A percentile compares a stretch with the other conserved stretches of the same genome.
Evolutionary conservation across 129 eudicot species (phyloP).

Genomic region (Lonicera japonica): DNA sequence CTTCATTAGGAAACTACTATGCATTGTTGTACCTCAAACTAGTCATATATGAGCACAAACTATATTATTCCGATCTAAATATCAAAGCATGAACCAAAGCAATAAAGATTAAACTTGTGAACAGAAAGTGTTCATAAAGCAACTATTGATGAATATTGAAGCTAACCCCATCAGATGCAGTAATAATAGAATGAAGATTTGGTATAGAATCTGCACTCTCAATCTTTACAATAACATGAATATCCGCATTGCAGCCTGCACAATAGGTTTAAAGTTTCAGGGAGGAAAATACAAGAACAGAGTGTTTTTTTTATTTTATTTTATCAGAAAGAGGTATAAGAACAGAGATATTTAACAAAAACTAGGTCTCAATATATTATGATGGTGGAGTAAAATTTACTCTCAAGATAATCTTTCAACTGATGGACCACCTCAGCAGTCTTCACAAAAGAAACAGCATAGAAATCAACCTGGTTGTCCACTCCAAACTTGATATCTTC

Average conservation of each 20-base stretch:
- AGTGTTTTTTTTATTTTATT: not conserved
- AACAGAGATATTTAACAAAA: too few relatives aligned
- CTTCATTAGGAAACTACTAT: not conserved
- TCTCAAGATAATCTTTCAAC: conserved; percentile 71
- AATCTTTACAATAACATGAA: conserved; percentile 78
- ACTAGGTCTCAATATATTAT: not conserved
- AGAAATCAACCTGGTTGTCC: conserved; percentile 85
- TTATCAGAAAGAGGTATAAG: too few relatives aligned
- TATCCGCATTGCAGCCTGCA: conserved; percentile 85
- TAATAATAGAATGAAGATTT: conserved; percentile 79
- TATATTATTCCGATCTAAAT: not conserved
- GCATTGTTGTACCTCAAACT: not conserved
- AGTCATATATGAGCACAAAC: not conserved
- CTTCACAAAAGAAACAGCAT: conserved; percentile 97
- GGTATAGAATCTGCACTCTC: conserved; percentile 97
- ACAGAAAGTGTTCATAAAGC: not conserved
- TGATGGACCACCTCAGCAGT: conserved; percentile 88
- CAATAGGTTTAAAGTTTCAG: conserved; percentile 3
- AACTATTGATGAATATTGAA: not conserved
- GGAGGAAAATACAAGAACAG: not conserved
- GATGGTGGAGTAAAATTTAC: conserved; percentile 26
- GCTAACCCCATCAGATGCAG: conserved; percentile 97
- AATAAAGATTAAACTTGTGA: not conserved
- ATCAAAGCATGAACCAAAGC: not conserved
- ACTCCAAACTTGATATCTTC: conserved; percentile 97